These are phyloP conservation scores for Triticum dicoccoides DNA, from an alignment of 176 grass and related monocot species.

Conservation along the genomic window DNA sequence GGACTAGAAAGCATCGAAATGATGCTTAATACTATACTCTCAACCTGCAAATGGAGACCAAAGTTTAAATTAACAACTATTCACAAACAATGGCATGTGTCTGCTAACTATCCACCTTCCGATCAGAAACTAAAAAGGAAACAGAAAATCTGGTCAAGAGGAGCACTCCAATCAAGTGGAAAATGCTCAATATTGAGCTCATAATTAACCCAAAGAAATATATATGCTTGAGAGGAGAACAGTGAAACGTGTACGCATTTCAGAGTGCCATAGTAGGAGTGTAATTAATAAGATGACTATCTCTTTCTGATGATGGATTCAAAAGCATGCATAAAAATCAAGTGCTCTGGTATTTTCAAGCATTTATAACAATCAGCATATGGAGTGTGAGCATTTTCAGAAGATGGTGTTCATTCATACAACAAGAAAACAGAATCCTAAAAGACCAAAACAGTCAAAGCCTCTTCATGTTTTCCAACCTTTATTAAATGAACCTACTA, in stretches of 20 bases:
- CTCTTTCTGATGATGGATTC: not conserved
- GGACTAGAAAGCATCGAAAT: conserved; percentile 96
- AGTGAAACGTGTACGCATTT: not conserved
- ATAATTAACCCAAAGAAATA: not conserved
- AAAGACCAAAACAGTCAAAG: not conserved
- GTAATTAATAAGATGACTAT: not conserved
- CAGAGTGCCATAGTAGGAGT: not conserved
- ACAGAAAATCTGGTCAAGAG: not conserved
- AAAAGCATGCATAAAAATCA: not conserved
- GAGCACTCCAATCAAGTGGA: conserved; percentile 1
- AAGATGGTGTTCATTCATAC: not conserved
- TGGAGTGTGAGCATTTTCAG: not conserved
- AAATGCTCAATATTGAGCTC: not conserved
- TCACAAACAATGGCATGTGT: not conserved
- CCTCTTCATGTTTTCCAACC: not conserved
- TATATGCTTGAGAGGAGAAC: not conserved
- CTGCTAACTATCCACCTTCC: not conserved
- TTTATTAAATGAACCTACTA: not conserved
- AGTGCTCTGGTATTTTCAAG: not conserved
- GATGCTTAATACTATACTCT: conserved; percentile 94
- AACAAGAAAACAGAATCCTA: not conserved
- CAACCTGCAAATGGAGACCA: conserved; percentile 52
- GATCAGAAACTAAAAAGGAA: not conserved
- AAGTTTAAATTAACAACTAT: not conserved
- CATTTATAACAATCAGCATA: not conserved